These are phyloP conservation scores for Picochlorum sp. DNA, from an alignment of 139 green algal genomes.

Conservation along the genomic window DNA sequence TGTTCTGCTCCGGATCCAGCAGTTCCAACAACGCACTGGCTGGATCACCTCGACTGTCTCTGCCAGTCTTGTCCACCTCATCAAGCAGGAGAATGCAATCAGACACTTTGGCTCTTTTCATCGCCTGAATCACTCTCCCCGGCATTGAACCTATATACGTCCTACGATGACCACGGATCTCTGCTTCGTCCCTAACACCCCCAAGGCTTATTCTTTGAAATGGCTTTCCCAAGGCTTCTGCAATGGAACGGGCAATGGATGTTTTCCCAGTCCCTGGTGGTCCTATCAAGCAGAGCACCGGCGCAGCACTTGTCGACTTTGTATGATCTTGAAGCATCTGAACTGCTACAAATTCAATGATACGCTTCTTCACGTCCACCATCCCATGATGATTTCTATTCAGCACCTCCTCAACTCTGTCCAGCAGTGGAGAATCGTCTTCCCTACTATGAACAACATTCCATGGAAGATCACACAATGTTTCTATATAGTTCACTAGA, in stretches of 20 bases:
- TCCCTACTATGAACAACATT: slow-evolving; percentile 21
- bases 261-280: slow-evolving; percentile 95
- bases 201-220: slow-evolving; percentile 89
- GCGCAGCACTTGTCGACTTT: slow-evolving; percentile 52
- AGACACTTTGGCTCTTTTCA: slow-evolving; percentile 41
- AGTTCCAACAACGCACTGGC: slow-evolving; percentile 93
- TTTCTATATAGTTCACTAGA: slow-evolving; percentile 89
- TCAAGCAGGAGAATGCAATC: slow-evolving; percentile 96
- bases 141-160: slow-evolving; percentile 98
- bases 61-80: slow-evolving; percentile 92
- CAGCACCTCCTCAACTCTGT: slow-evolving; percentile 36
- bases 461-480: slow-evolving; percentile 87
- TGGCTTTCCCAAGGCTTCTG: slow-evolving; percentile 63
- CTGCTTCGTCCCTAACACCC: slow-evolving; percentile 86
- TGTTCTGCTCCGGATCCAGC: slow-evolving; percentile 97
- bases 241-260: slow-evolving; percentile 77
- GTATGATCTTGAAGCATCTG: slow-evolving; percentile 56
- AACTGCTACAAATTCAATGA: slow-evolving; percentile 96
- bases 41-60: slow-evolving; percentile 71
- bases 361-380: slow-evolving; percentile 90
- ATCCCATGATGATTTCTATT: slow-evolving; percentile 94
- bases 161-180: slow-evolving; percentile 85
- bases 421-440: background rate
- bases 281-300: slow-evolving; percentile 92
- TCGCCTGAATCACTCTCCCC: slow-evolving; percentile 33